phyloP scores from a whole-genome alignment of 768 basidiomycete genomes.

The Lactarius trivialis region DNA sequence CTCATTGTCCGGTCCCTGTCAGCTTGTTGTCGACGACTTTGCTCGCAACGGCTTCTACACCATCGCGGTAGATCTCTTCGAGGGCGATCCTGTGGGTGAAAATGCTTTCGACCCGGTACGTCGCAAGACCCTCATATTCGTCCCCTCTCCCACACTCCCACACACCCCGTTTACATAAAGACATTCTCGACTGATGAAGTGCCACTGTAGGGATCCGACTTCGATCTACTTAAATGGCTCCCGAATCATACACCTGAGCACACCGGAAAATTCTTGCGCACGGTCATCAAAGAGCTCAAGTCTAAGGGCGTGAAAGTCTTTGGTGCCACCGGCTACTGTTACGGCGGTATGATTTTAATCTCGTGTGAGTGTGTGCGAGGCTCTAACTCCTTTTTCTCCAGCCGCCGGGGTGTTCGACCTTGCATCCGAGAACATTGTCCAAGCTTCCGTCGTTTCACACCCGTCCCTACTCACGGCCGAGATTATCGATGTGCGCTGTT shows the following conservation, averaged over 20 bases:
- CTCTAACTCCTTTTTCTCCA: neutral
- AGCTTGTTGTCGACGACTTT: slow-evolving; percentile 42
- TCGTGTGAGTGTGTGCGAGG: neutral
- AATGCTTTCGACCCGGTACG: slow-evolving; percentile 23
- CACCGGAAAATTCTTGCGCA: slow-evolving; percentile 24
- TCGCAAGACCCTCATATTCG: neutral
- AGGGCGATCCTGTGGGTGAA: slow-evolving; percentile 26
- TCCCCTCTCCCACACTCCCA: neutral
- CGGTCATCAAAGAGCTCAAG: slow-evolving; percentile 28
- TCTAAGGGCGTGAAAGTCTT: slow-evolving; percentile 28
- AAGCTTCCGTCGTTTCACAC: slow-evolving; percentile 40
- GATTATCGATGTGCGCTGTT: slow-evolving; percentile 33
- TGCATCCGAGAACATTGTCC: slow-evolving; percentile 36
- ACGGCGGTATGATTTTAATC: slow-evolving; percentile 16
- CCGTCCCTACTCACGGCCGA: slow-evolving; percentile 39
- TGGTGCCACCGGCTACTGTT: slow-evolving; percentile 30
- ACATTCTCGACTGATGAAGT: neutral
- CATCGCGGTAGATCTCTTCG: slow-evolving; percentile 20
- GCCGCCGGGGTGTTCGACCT: slow-evolving; percentile 29
- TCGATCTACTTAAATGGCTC: slow-evolving; percentile 10
- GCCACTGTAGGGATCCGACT: neutral
- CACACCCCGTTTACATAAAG: neutral
- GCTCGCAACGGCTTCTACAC: slow-evolving; percentile 34
- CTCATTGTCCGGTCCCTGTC: neutral
- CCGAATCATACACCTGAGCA: slow-evolving; percentile 19